Evolutionary conservation across 192 early-diverging fungal genomes (phyloP).

Genomic region (Tieghemiomyces parasiticus): DNA sequence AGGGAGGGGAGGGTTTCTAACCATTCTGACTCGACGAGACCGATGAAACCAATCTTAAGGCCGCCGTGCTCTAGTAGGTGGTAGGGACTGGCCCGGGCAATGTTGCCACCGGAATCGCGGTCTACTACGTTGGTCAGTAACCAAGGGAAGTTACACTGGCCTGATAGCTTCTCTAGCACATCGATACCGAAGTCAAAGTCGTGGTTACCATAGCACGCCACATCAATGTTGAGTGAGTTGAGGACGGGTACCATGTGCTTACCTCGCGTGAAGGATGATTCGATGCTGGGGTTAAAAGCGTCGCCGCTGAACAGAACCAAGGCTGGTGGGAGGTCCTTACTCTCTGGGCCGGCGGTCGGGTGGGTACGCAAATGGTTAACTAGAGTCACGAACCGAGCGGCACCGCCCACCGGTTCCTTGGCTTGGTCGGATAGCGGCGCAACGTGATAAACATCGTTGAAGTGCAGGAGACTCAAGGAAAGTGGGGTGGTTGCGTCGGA

Average conservation of each 20-base stretch:
- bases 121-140: constrained; percentile 47
- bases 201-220: constrained; percentile 52
- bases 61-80: constrained; percentile 30
- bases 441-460: constrained; percentile 53
- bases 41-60: constrained; percentile 45
- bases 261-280: constrained; percentile 46
- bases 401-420: constrained; percentile 44
- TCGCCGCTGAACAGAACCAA: constrained; percentile 49
- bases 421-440: constrained; percentile 16
- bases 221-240: constrained; percentile 41
- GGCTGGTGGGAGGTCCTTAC: constrained; percentile 13
- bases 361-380: constrained; percentile 15
- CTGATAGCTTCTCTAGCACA: constrained; percentile 28
- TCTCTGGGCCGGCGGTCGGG: constrained; percentile 14
- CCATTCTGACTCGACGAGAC: constrained; percentile 57
- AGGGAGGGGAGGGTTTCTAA: constrained; percentile 45
- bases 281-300: constrained; percentile 49
- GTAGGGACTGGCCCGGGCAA: constrained; percentile 18
- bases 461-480: constrained; percentile 48
- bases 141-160: constrained; percentile 51
- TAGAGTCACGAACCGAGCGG: constrained; percentile 36
- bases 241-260: constrained; percentile 44
- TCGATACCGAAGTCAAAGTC: constrained; percentile 59
- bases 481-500: too few species aligned
- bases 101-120: constrained; percentile 16